These are phyloP conservation scores for Russula brevipes DNA, from an alignment of 768 basidiomycete genomes.

Conservation along the genomic window DNA sequence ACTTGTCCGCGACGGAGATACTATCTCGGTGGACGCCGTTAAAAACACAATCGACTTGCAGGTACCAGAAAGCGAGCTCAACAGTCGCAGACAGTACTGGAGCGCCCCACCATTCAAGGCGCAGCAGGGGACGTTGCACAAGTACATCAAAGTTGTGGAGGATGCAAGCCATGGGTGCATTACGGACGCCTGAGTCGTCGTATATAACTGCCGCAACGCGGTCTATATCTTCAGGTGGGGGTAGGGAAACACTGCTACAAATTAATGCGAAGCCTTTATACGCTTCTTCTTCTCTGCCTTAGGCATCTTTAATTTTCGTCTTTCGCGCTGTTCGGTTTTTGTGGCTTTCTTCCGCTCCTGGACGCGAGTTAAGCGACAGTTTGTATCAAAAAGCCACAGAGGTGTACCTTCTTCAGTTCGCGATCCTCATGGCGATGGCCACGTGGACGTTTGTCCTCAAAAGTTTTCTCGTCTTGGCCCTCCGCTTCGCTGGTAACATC, in stretches of 20 bases:
- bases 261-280: slow-evolving; percentile 48
- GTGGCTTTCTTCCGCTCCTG: slow-evolving; percentile 89
- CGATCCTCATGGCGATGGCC: slow-evolving; percentile 93
- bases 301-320: slow-evolving; percentile 88
- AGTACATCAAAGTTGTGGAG: slow-evolving; percentile 81
- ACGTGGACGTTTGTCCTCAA: slow-evolving; percentile 55
- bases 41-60: slow-evolving; percentile 77
- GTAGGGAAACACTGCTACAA: background rate
- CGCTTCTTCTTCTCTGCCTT: slow-evolving; percentile 90
- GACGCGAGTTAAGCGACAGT: slow-evolving; percentile 8
- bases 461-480: slow-evolving; percentile 32
- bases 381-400: background rate
- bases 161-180: slow-evolving; percentile 94
- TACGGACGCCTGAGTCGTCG: slow-evolving; percentile 60
- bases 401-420: slow-evolving; percentile 76
- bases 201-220: background rate
- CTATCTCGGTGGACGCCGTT: slow-evolving; percentile 83
- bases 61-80: slow-evolving; percentile 76
- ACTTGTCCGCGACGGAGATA: slow-evolving; percentile 81
- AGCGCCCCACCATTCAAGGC: slow-evolving; percentile 81
- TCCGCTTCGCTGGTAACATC: slow-evolving; percentile 37
- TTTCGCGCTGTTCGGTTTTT: slow-evolving; percentile 84
- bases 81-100: slow-evolving; percentile 66
- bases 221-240: too few species aligned
- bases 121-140: slow-evolving; percentile 75